These are phyloP conservation scores for Alternaria sp. DNA, from an alignment of 2,329 filamentous ascomycete species.

Conservation along the genomic window DNA sequence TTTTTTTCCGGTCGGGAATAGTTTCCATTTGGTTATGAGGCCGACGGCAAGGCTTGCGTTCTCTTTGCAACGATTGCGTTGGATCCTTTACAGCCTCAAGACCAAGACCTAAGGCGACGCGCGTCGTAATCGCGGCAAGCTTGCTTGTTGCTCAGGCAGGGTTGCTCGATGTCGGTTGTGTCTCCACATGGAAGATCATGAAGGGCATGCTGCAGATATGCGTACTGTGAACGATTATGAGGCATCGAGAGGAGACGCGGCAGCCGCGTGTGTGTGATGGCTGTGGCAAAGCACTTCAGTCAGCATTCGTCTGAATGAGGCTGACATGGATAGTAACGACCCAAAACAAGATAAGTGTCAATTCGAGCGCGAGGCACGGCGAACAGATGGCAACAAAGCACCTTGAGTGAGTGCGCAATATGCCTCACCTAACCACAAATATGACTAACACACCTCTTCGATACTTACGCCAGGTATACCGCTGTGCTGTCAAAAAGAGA, in stretches of 20 bases:
- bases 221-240: not conserved
- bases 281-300: not conserved
- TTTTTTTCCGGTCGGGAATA: not conserved
- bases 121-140: not conserved
- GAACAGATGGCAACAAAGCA: not conserved
- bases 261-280: not conserved
- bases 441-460: not conserved
- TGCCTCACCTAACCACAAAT: not conserved
- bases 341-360: not conserved
- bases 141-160: not conserved
- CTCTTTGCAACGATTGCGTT: not conserved
- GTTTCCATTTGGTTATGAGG: not conserved
- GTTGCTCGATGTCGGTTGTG: not conserved
- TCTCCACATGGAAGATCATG: conserved; percentile 1
- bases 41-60: not conserved
- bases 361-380: not conserved
- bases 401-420: not conserved
- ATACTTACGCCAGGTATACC: not conserved
- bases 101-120: not conserved
- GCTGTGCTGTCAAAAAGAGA: not conserved
- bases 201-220: not conserved
- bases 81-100: not conserved
- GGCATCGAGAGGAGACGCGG: not conserved
- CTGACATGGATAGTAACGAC: not conserved
- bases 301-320: not conserved